These are phyloP conservation scores for Penicillium chermesinum DNA, from an alignment of 495 filamentous ascomycete species.

Conservation along the genomic window DNA sequence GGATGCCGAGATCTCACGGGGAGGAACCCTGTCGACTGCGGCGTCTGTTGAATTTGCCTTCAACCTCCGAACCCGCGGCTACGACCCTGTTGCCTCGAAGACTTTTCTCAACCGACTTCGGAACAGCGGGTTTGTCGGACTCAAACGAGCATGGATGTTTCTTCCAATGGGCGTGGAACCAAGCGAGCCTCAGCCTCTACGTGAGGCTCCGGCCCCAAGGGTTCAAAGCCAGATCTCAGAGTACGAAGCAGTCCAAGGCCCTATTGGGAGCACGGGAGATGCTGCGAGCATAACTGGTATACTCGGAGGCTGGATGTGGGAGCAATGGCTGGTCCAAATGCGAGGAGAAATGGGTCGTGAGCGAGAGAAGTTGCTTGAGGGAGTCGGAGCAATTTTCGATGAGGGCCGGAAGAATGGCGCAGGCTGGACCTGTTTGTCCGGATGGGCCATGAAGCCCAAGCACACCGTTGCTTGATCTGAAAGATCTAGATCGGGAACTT, in stretches of 20 bases:
- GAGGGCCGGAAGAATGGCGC: conserved; percentile 74
- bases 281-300: conserved; percentile 72
- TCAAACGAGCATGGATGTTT: conserved; percentile 86
- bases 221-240: conserved; percentile 46
- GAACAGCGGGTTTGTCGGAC: conserved; percentile 65
- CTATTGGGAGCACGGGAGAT: conserved; percentile 68
- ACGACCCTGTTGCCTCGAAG: conserved; percentile 80
- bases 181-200: conserved; percentile 32
- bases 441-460: conserved; percentile 83
- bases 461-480: conserved; percentile 5
- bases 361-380: conserved; percentile 62
- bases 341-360: conserved; percentile 76
- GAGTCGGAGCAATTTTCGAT: conserved; percentile 73
- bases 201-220: conserved; percentile 49
- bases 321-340: conserved; percentile 87
- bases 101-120: conserved; percentile 69
- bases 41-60: conserved; percentile 84
- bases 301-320: conserved; percentile 88
- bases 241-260: conserved; percentile 58
- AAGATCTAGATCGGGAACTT: neutral
- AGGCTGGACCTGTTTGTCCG: conserved; percentile 81
- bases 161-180: conserved; percentile 75
- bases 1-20: conserved; percentile 82
- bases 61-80: conserved; percentile 78
- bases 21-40: conserved; percentile 70